phyloP scores from a whole-genome alignment of 768 basidiomycete genomes.

The Inosperma sp. region DNA sequence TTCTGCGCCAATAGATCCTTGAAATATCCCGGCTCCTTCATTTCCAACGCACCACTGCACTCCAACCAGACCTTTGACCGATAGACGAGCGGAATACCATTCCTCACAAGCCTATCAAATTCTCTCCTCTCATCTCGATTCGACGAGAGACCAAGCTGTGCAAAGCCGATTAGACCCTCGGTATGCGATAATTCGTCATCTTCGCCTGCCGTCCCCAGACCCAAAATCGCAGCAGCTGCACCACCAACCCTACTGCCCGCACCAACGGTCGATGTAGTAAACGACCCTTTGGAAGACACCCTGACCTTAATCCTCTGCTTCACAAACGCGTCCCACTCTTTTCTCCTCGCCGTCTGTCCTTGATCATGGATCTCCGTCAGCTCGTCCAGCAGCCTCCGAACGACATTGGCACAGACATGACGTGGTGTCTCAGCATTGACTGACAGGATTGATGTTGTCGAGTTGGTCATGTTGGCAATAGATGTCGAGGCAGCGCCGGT shows the following conservation, averaged over 20 bases:
- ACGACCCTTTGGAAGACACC: slow-evolving; percentile 27
- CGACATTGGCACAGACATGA: slow-evolving; percentile 71
- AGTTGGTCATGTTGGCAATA: slow-evolving; percentile 18
- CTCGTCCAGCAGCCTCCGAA: slow-evolving; percentile 67
- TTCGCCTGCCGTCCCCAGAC: slow-evolving; percentile 56
- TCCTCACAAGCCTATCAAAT: slow-evolving; percentile 75
- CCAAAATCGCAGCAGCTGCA: slow-evolving; percentile 66
- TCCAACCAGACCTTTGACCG: slow-evolving; percentile 91
- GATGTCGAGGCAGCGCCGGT: slow-evolving; percentile 15
- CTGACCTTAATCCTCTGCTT: slow-evolving; percentile 55
- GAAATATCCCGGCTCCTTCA: slow-evolving; percentile 88
- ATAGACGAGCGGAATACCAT: slow-evolving; percentile 83
- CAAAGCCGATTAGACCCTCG: slow-evolving; percentile 86
- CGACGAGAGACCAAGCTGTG: slow-evolving; percentile 76
- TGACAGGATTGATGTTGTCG: slow-evolving; percentile 51
- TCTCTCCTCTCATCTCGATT: slow-evolving; percentile 75
- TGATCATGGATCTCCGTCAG: slow-evolving; percentile 81
- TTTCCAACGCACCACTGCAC: slow-evolving; percentile 89
- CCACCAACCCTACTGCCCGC: slow-evolving; percentile 30
- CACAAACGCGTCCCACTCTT: slow-evolving; percentile 89
- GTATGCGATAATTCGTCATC: slow-evolving; percentile 76
- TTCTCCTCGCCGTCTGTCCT: slow-evolving; percentile 60
- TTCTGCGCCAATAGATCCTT: slow-evolving; percentile 67
- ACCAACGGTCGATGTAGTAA: slow-evolving; percentile 20
- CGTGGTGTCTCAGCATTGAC: slow-evolving; percentile 60